A percentile compares a stretch with the other conserved stretches of the same genome.
Conservation (phyloP, 306 rosid genomes). For the Vigna hirtella region DNA sequence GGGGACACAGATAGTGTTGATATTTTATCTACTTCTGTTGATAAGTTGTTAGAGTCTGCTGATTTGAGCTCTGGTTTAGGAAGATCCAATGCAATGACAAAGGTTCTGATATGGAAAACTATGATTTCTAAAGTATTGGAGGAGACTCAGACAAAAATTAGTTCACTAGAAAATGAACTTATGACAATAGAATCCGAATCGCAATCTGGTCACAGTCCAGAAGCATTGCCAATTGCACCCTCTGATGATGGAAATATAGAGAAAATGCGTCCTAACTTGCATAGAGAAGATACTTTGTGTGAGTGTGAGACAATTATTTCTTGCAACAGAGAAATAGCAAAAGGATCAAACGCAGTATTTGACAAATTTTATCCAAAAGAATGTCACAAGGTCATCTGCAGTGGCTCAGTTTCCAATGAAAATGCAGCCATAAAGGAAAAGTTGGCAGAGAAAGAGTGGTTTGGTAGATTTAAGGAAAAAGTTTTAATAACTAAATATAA, state of each 20-base stretch:
- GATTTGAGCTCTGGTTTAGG: conserved; percentile 49
- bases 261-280: conserved; percentile 47
- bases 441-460: conserved; percentile 58
- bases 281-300: conserved; percentile 16
- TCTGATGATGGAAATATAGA: conserved; percentile 14
- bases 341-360: conserved; percentile 53
- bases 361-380: conserved; percentile 53
- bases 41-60: conserved; percentile 64
- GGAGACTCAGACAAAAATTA: conserved; percentile 78
- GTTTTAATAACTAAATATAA: not conserved
- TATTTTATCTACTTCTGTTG: conserved; percentile 46
- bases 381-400: conserved; percentile 36
- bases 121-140: conserved; percentile 78
- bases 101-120: conserved; percentile 71
- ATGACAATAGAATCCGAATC: conserved; percentile 55
- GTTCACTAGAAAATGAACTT: conserved; percentile 78
- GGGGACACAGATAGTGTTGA: conserved; percentile 59
- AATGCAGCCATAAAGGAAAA: conserved; percentile 51
- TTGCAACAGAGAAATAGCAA: conserved; percentile 64
- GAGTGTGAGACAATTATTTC: conserved; percentile 54
- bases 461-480: conserved; percentile 47
- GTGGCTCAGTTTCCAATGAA: conserved; percentile 33
- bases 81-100: conserved; percentile 63
- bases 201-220: no score
- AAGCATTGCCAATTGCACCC: no score